A percentile compares a stretch with the other conserved stretches of the same genome.
Conservation (phyloP, 208 protist genomes). For the Novymonas esmeraldas region DNA sequence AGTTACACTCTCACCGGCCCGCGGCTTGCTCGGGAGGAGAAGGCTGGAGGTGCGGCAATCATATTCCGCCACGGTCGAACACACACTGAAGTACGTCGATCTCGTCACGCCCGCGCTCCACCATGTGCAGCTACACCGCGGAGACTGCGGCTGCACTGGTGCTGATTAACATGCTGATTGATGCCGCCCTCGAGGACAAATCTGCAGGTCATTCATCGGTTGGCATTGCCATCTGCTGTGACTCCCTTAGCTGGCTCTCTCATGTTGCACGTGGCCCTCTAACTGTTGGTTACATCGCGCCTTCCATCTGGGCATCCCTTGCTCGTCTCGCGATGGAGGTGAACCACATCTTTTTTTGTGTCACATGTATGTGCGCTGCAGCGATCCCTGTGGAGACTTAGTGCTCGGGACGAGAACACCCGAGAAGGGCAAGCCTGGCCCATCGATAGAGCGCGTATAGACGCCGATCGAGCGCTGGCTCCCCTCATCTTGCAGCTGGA, state of each 20-base stretch:
- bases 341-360: not conserved
- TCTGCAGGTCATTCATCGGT: not conserved
- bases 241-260: not conserved
- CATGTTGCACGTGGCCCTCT: not conserved
- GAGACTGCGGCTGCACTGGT: not conserved
- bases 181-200: not conserved
- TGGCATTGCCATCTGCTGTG: not conserved
- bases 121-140: not conserved
- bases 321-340: not conserved
- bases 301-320: conserved; percentile 1
- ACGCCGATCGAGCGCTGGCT: not conserved
- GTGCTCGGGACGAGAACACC: not conserved
- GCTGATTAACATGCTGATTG: not conserved
- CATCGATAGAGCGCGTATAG: not conserved
- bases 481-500: not conserved
- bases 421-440: not conserved
- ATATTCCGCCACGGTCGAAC: not conserved
- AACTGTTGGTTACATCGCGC: not conserved
- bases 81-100: not conserved
- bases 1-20: not conserved
- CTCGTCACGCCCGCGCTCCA: not conserved
- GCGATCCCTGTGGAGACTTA: conserved; percentile 3
- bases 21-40: not conserved
- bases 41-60: not conserved
- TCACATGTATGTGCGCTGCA: conserved; percentile 2